phyloP scores from a whole-genome alignment of 306 rosid species.

The Cercis canadensis region DNA sequence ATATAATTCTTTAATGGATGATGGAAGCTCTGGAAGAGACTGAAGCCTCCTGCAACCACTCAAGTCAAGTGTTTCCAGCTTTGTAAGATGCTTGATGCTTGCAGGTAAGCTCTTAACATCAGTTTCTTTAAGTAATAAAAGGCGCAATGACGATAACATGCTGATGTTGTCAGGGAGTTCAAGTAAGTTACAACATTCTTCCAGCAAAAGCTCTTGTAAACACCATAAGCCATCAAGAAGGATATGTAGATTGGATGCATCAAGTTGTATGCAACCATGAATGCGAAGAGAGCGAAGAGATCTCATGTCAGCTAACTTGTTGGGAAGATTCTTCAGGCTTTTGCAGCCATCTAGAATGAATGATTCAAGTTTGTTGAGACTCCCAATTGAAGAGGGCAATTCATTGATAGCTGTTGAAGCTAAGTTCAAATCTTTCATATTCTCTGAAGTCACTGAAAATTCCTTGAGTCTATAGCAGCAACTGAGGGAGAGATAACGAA shows the following conservation, averaged over 20 bases:
- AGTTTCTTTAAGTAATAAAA: background rate
- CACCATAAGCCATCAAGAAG: too few species aligned
- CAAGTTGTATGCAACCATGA: too few species aligned
- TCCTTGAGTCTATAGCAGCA: slow-evolving; percentile 7
- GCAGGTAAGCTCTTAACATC: slow-evolving; percentile 16
- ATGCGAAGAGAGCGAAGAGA: background rate
- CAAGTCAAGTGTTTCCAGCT: slow-evolving; percentile 24
- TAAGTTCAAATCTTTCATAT: background rate
- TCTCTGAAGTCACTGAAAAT: slow-evolving; percentile 20
- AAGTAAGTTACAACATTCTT: too few species aligned
- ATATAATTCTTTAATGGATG: slow-evolving; percentile 3
- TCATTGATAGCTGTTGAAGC: slow-evolving; percentile 1
- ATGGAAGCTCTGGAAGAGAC: slow-evolving; percentile 42
- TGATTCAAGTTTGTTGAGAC: background rate
- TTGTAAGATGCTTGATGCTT: slow-evolving; percentile 20
- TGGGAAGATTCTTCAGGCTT: too few species aligned
- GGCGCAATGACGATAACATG: background rate
- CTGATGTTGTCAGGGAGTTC: background rate
- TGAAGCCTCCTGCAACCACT: slow-evolving; percentile 13
- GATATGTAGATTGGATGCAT: too few species aligned
- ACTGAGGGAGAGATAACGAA: background rate
- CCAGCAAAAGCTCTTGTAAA: too few species aligned
- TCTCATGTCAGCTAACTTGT: background rate
- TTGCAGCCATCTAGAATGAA: background rate
- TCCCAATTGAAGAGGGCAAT: slow-evolving; percentile 35